phyloP scores from a whole-genome alignment of 2,329 filamentous ascomycete genomes.

The Fusarium protoensiforme region DNA sequence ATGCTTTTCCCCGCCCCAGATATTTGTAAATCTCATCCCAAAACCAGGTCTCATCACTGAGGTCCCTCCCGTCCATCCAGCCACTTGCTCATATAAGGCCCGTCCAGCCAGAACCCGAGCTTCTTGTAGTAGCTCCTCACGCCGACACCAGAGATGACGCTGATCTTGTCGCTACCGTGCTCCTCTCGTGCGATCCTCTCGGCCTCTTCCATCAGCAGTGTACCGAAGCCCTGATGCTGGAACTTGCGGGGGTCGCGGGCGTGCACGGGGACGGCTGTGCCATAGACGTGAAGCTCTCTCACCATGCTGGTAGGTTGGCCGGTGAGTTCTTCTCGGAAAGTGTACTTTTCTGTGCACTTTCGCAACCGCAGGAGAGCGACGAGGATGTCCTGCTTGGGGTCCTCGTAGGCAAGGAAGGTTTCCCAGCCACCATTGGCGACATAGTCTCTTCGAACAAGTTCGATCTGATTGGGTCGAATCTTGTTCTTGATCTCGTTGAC shows the following conservation, averaged over 20 bases:
- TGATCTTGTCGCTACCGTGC: slow-evolving; percentile 93
- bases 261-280: slow-evolving; percentile 96
- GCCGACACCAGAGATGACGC: slow-evolving; percentile 97
- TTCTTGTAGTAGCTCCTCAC: slow-evolving; percentile 95
- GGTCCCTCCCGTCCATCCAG: slow-evolving; percentile 57
- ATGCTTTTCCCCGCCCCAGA: slow-evolving; percentile 20
- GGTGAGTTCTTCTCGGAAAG: slow-evolving; percentile 87
- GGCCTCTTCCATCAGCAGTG: slow-evolving; percentile 96
- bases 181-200: slow-evolving; percentile 95
- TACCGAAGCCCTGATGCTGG: slow-evolving; percentile 98
- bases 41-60: slow-evolving; percentile 14
- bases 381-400: slow-evolving; percentile 97
- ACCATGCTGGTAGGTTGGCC: slow-evolving; percentile 92
- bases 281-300: slow-evolving; percentile 95
- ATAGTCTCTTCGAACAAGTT: slow-evolving; percentile 94
- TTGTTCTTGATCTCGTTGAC: slow-evolving; percentile 99
- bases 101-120: slow-evolving; percentile 93
- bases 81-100: slow-evolving; percentile 83
- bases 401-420: slow-evolving; percentile 97
- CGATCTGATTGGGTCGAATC: slow-evolving; percentile 94
- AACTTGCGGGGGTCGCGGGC: slow-evolving; percentile 96
- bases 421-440: slow-evolving; percentile 97
- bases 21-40: slow-evolving; percentile 25
- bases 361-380: slow-evolving; percentile 89
- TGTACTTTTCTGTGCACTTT: slow-evolving; percentile 92